A percentile compares a stretch with the other conserved stretches of the same genome.
These are phyloP conservation scores for Apostasia shenzhenica DNA, from an alignment of 106 monocot species.

Conservation along the genomic window DNA sequence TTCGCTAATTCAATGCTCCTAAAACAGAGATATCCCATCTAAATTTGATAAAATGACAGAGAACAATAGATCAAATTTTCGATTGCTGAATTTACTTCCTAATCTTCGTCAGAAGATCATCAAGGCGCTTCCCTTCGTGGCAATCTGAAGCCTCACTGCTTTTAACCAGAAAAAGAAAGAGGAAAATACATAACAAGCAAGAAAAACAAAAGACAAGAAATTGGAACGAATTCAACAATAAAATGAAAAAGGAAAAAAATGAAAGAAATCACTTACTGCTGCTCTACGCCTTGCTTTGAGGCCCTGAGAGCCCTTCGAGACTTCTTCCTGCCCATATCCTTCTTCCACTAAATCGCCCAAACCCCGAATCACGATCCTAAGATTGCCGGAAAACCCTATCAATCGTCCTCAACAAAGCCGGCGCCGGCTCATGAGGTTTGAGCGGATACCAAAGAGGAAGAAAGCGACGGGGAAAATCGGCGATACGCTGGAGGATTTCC, in stretches of 20 bases:
- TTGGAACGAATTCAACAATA: background rate
- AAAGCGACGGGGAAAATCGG: too few relatives aligned
- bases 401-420: too few relatives aligned
- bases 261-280: background rate
- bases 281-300: constrained; percentile 7
- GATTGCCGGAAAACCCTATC: too few relatives aligned
- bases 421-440: too few relatives aligned
- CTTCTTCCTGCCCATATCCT: constrained; percentile 19
- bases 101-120: constrained; percentile 36
- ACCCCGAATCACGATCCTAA: too few relatives aligned
- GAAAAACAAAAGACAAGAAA: background rate
- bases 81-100: constrained; percentile 4
- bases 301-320: constrained; percentile 2
- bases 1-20: constrained; percentile 52
- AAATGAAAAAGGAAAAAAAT: background rate
- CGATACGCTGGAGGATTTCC: too few relatives aligned
- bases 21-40: background rate
- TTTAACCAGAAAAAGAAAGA: background rate
- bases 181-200: background rate
- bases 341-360: too few relatives aligned
- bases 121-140: constrained; percentile 40
- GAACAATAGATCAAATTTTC: background rate
- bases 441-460: too few relatives aligned
- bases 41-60: background rate
- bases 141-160: constrained; percentile 16